Evolutionary conservation across 129 eudicot genomes (phyloP), one percentile per base, ranked within the genome.

Genomic region (Pittosporum tobira): DNA sequence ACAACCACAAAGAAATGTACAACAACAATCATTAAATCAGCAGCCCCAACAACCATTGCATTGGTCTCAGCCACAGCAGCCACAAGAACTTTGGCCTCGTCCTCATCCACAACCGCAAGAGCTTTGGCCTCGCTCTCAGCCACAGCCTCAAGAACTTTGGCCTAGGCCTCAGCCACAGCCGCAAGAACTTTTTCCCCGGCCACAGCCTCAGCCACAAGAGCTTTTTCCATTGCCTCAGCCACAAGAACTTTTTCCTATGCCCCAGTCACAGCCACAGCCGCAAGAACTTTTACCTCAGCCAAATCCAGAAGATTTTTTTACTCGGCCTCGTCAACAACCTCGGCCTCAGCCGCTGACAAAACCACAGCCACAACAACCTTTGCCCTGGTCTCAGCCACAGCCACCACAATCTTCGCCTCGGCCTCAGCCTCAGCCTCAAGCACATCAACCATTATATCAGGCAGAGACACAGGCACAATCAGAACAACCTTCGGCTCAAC

Each of bases 21-120:
- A 28, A 25, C 52, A 51, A 4, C 74, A 57, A 34, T 48, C 48
- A 2, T 57, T 34, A 14, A 3, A 3, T 3, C 74, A 72, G 25
- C 73, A 36, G 22, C 51, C 21, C 30, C 64, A 26, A 20, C 71
- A 43, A 23, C 79, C 59, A 12, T 57, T 48, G 77, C 54, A 70
- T 16, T 76, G 68, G 49, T 24, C 53, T 9, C 62, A 57, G 28
- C 63, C 31, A 5, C 63, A 63, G 48, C 49, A 29, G 51, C 61
- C 31, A 5, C 63, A 63, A 38, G 40, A 29, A 51, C 61, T 27
- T 22, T 51, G 25, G 29, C 53, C 34, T 15, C 70, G 18, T 4
- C 70, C 18, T 18, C 54, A 36, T 2, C 64, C 20, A 6, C 48
- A 38, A 46, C 61, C 20, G 2, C 48, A 38, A 46, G 54, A 24